Evolutionary conservation across 495 filamentous ascomycete species (phyloP).

Genomic region (Penicillium psychrofluorescens): DNA sequence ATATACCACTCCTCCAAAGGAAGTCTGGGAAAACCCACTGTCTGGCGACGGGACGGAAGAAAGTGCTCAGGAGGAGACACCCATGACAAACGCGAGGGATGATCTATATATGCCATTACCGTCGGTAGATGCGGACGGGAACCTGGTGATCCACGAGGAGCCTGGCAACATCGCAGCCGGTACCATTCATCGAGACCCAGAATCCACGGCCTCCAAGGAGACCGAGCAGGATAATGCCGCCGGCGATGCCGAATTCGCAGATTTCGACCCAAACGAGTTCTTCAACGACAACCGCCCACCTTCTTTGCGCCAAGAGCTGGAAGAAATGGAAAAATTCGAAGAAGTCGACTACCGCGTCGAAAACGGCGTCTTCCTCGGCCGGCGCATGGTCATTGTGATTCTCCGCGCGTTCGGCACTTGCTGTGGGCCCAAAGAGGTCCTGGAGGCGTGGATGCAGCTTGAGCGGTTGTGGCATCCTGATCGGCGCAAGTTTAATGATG

Average conservation of each 20-base stretch:
- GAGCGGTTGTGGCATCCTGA: conserved; percentile 35
- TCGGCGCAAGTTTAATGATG: conserved; percentile 30
- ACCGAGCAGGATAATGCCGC: background rate
- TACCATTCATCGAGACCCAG: background rate
- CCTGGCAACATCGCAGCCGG: background rate
- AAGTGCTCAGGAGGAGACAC: background rate
- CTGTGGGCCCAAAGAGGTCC: conserved; percentile 26
- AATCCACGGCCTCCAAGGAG: background rate
- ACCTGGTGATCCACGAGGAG: background rate
- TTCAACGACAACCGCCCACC: conserved; percentile 3
- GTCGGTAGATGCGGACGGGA: conserved; percentile 1
- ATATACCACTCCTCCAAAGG: conserved; percentile 9
- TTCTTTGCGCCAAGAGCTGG: too few relatives aligned
- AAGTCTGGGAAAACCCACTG: conserved; percentile 34
- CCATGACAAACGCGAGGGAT: conserved; percentile 5
- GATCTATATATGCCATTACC: conserved; percentile 27
- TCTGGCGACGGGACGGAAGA: conserved; percentile 1
- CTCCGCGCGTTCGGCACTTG: conserved; percentile 37
- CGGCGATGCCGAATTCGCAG: background rate
- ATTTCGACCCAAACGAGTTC: conserved; percentile 15
- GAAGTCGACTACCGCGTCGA: conserved; percentile 23
- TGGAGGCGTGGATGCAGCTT: conserved; percentile 36
- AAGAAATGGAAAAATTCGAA: conserved; percentile 2
- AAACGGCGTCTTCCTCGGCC: conserved; percentile 38
- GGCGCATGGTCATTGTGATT: conserved; percentile 32